Conservation (phyloP, 148 eudicot genomes). For the Arctostaphylos glauca region DNA sequence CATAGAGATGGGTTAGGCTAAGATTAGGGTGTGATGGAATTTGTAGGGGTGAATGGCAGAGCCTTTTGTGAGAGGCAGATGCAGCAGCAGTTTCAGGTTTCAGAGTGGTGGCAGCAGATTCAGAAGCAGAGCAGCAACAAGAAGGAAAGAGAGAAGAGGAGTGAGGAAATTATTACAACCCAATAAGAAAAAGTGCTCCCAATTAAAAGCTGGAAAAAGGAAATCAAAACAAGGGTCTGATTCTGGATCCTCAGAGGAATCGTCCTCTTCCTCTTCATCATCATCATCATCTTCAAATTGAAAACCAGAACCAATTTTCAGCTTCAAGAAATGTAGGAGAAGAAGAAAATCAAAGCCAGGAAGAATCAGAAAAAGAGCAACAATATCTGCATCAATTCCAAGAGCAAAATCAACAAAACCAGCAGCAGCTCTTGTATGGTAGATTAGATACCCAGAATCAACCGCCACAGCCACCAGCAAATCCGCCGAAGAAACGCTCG, state of each 20-base stretch:
- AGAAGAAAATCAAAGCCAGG: neutral
- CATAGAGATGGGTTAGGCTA: constrained; percentile 34
- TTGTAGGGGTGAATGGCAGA: constrained; percentile 44
- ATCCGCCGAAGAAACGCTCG: constrained; percentile 35
- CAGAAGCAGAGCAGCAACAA: constrained; percentile 16
- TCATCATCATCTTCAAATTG: constrained; percentile 6
- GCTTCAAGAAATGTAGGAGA: constrained; percentile 34
- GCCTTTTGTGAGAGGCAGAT: constrained; percentile 27
- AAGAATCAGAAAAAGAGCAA: constrained; percentile 8
- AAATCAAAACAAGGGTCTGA: constrained; percentile 46
- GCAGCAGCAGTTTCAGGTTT: constrained; percentile 18
- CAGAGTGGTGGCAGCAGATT: constrained; percentile 21
- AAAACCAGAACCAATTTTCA: constrained; percentile 5
- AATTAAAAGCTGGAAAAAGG: constrained; percentile 58
- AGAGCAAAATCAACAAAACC: neutral
- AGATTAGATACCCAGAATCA: constrained; percentile 23
- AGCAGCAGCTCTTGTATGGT: constrained; percentile 4
- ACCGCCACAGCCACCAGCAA: constrained; percentile 8
- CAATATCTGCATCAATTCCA: constrained; percentile 17
- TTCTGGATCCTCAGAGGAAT: constrained; percentile 61
- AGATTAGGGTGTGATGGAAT: constrained; percentile 34
- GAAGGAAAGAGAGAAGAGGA: constrained; percentile 16
- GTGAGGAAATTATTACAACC: constrained; percentile 1
- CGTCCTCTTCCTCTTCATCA: constrained; percentile 22
- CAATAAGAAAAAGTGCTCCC: constrained; percentile 14